Evolutionary conservation across 2,329 filamentous ascomycete genomes (phyloP), one percentile per base, ranked within the genome.

Genomic region (Metarhizium sp.): DNA sequence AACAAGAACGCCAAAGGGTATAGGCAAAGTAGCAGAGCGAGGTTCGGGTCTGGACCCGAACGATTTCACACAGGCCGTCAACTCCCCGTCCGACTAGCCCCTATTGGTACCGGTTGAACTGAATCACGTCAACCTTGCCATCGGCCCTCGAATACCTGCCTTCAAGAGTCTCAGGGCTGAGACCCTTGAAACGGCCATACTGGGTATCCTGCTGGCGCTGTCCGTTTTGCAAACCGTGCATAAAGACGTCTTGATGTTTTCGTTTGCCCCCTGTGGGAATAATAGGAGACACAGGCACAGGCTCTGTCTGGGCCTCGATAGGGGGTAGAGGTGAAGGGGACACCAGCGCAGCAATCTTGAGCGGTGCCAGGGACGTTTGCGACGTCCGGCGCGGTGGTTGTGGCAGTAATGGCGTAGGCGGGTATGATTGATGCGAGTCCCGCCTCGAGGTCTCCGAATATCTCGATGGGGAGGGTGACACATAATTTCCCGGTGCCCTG

Each of bases 381-480:
- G 49, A 58, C 10, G 62, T 60, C 30, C 57, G 50, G 1, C 49
- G 56, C 51, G 67, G 50, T 58, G 65, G 53, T 58, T 67, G 63
- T 57, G 67, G 57, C 4, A 63, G 48, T 29, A 62, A 58, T 5
- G 61, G 68, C 58, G 67, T 61, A 10, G 62, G 57, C 0, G 66
- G 60, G 29, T 67, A 68, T 1, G 66, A 66, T 7, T 57, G 57
- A 13, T 64, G 61, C 6, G 70, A 71, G 34, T 68, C 64, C 32
- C 66, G 59, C 38, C 70, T 66, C 40, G 67, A 64, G 13, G 59
- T 60, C 11, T 67, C 66, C 2, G 49, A 65, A 59, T 66, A 68
- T 8, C 62, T 55, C 0, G 70, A 69, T 10, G 72, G 67, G 13
- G 75, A 71, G 2, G 70, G 70, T 38, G 77, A 73, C 8, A 66